Conservation (phyloP, 148 eudicot species). For the Chenopodium suecicum region DNA sequence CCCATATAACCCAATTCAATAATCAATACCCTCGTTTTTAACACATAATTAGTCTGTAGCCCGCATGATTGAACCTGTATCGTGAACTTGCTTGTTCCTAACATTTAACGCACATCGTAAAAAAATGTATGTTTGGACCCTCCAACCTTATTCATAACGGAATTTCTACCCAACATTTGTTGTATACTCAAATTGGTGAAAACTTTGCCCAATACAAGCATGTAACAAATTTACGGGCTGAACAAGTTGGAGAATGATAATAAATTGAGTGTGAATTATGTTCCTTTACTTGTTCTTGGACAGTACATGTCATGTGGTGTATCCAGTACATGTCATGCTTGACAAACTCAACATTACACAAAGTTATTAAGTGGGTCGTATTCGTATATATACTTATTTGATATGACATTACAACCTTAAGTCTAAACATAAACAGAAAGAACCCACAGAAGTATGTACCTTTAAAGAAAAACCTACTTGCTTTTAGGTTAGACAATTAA, state of each 20-base stretch:
- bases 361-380: neutral
- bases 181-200: neutral
- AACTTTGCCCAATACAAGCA: neutral
- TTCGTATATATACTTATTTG: neutral
- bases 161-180: no score
- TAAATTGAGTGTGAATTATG: neutral
- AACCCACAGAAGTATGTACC: neutral
- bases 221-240: neutral
- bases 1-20: no score
- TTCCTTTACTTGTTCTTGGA: neutral
- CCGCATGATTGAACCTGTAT: no score
- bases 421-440: conserved; percentile 13
- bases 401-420: conserved; percentile 21
- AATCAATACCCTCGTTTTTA: no score
- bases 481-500: conserved; percentile 10
- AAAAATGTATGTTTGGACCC: neutral
- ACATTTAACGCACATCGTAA: neutral
- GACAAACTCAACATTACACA: neutral
- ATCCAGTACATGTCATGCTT: conserved; percentile 6
- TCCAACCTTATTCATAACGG: neutral
- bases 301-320: conserved; percentile 9
- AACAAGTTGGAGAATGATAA: neutral
- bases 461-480: conserved; percentile 4
- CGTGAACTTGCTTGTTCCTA: neutral
- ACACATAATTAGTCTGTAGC: no score